A percentile compares a stretch with the other conserved stretches of the same genome.
Evolutionary conservation across 2,329 filamentous ascomycete genomes (phyloP).

Genomic region (Colletotrichum tofieldiae): DNA sequence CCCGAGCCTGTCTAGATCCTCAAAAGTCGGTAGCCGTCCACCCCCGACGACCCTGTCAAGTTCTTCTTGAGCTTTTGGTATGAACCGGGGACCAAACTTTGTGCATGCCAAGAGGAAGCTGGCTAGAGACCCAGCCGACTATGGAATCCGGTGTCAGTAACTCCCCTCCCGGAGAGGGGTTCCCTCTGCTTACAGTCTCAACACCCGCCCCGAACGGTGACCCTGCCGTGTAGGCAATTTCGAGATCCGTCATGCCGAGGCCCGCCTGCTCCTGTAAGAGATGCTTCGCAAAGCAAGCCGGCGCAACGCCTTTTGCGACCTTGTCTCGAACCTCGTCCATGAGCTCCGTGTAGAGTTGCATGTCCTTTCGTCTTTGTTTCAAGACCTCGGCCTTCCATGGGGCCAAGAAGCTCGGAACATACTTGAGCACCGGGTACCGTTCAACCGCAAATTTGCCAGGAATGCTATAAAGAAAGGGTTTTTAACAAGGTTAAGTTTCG

Average conservation of each 20-base stretch:
- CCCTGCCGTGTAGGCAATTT: constrained; percentile 61
- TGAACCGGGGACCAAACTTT: constrained; percentile 65
- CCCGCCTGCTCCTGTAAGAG: constrained; percentile 58
- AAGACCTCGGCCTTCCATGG: constrained; percentile 59
- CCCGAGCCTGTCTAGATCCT: constrained; percentile 52
- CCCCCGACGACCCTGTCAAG: constrained; percentile 57
- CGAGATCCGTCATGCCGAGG: constrained; percentile 58
- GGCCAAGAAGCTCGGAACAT: constrained; percentile 55
- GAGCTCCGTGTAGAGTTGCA: constrained; percentile 56
- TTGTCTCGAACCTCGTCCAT: constrained; percentile 59
- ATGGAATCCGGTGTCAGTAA: constrained; percentile 50
- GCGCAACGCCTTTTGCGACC: constrained; percentile 50
- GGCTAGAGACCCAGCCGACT: constrained; percentile 63
- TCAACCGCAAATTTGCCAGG: constrained; percentile 58
- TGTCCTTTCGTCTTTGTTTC: constrained; percentile 51
- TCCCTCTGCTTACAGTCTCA: constrained; percentile 54
- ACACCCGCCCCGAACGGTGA: constrained; percentile 62
- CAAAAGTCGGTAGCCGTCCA: constrained; percentile 55
- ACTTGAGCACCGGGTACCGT: constrained; percentile 58
- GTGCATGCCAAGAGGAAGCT: constrained; percentile 69
- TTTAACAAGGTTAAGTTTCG: not conserved
- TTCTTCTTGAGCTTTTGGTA: constrained; percentile 59
- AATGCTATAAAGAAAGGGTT: constrained; percentile 9
- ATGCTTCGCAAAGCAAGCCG: constrained; percentile 60
- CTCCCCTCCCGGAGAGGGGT: too few species aligned